A percentile compares a stretch with the other conserved stretches of the same genome.
These are phyloP conservation scores for Colletotrichum brevisporum DNA, from an alignment of 2,329 filamentous ascomycete species.

Conservation along the genomic window DNA sequence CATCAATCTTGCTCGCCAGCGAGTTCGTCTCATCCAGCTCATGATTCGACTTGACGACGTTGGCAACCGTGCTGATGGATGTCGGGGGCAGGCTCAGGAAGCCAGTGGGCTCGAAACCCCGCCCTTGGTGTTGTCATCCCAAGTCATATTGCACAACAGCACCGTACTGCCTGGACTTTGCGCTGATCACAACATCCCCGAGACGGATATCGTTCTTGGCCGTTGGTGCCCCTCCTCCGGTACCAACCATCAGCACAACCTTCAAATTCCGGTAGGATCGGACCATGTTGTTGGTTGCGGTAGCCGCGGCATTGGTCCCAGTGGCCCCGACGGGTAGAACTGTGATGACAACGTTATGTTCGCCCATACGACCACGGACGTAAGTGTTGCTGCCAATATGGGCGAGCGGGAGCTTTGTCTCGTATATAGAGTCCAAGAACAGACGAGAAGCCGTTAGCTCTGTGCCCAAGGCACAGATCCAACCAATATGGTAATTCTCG, in stretches of 20 bases:
- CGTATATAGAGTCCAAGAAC: neutral
- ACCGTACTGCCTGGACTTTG: neutral
- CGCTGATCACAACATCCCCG: conserved; percentile 36
- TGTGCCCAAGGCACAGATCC: conserved; percentile 16
- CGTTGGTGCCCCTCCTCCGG: conserved; percentile 17
- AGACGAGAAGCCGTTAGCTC: conserved; percentile 7
- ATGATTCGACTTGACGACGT: neutral
- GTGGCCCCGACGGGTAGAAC: conserved; percentile 46
- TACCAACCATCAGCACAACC: conserved; percentile 33
- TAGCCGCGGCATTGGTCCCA: conserved; percentile 46
- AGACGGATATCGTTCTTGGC: conserved; percentile 26
- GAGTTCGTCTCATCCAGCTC: neutral
- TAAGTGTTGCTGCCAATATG: conserved; percentile 49
- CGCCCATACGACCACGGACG: conserved; percentile 48
- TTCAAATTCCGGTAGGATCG: conserved; percentile 22
- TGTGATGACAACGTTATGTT: conserved; percentile 54
- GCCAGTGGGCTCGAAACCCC: conserved; percentile 36
- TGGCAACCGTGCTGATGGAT: conserved; percentile 36
- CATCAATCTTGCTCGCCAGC: neutral
- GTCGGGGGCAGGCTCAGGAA: conserved; percentile 42
- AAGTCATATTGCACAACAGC: conserved; percentile 39
- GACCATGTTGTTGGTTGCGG: conserved; percentile 7
- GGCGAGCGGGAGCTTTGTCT: neutral
- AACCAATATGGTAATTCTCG: conserved; percentile 16
- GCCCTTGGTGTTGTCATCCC: conserved; percentile 28